These are phyloP conservation scores for Deuterostichococcus epilithicus DNA, from an alignment of 139 green algal genomes.

Conservation along the genomic window DNA sequence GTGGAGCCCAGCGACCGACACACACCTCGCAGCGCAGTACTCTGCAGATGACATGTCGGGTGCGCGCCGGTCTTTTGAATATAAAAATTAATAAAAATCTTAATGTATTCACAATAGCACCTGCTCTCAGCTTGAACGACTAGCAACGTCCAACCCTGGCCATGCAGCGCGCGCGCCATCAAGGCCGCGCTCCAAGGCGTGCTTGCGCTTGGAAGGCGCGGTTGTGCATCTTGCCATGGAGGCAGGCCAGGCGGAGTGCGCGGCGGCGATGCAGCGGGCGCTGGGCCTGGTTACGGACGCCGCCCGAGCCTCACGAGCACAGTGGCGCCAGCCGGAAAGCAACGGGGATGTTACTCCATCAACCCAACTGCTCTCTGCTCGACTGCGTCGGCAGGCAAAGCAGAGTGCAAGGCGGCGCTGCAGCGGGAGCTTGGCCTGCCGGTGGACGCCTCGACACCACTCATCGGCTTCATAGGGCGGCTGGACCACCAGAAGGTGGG, in stretches of 20 bases:
- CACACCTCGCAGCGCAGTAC: constrained; percentile 57
- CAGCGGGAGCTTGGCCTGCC: constrained; percentile 69
- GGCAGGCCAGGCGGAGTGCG: constrained; percentile 66
- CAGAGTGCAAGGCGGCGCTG: constrained; percentile 60
- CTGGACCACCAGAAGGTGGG: constrained; percentile 81
- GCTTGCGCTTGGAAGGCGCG: too few relatives aligned
- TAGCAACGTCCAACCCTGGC: too few relatives aligned
- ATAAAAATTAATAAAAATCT: too few relatives aligned
- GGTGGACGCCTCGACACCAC: constrained; percentile 36
- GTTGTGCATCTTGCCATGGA: background rate
- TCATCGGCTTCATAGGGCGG: constrained; percentile 76
- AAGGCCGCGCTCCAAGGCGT: too few relatives aligned
- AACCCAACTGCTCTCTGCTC: background rate
- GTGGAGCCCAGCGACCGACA: constrained; percentile 68
- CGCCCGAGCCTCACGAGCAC: background rate
- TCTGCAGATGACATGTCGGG: constrained; percentile 19
- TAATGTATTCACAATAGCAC: too few relatives aligned
- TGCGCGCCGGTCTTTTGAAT: background rate
- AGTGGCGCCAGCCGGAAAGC: too few relatives aligned
- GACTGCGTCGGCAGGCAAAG: constrained; percentile 49
- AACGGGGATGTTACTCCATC: too few relatives aligned
- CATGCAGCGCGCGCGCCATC: too few relatives aligned
- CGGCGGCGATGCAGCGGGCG: constrained; percentile 65
- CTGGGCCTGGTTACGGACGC: constrained; percentile 51
- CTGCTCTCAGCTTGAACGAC: too few relatives aligned